Evolutionary conservation across 2,329 filamentous ascomycete genomes (phyloP).

Genomic region (Chaetomiaceae sp.): DNA sequence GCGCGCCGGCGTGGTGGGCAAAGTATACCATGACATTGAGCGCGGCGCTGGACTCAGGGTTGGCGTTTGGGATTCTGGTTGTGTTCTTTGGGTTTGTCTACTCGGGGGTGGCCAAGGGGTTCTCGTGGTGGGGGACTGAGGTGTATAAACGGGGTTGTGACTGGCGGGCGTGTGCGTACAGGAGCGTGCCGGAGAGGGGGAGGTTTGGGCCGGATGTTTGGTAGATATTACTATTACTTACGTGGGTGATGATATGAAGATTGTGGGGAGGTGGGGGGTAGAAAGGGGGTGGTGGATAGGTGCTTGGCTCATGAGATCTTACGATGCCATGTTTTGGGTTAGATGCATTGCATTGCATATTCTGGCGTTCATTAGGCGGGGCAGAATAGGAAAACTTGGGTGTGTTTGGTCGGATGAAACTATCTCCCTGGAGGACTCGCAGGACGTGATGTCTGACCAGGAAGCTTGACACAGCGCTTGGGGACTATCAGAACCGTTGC

Average conservation of each 20-base stretch:
- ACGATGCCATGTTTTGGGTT: too few species aligned
- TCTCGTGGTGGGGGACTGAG: slow-evolving; percentile 87
- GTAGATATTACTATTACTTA: too few species aligned
- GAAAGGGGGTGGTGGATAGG: neutral
- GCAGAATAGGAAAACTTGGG: neutral
- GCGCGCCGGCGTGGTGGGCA: slow-evolving; percentile 74
- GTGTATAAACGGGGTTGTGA: slow-evolving; percentile 81
- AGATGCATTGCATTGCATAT: neutral
- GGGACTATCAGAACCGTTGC: too few species aligned
- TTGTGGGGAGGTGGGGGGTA: neutral
- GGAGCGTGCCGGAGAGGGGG: slow-evolving; percentile 56
- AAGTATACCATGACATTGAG: slow-evolving; percentile 90
- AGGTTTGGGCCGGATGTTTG: slow-evolving; percentile 63
- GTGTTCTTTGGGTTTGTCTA: slow-evolving; percentile 87
- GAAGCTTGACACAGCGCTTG: too few species aligned
- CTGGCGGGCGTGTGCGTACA: slow-evolving; percentile 75
- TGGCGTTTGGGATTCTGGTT: slow-evolving; percentile 77
- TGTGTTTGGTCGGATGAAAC: neutral
- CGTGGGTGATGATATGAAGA: too few species aligned
- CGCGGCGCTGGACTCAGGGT: slow-evolving; percentile 75
- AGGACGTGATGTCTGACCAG: too few species aligned
- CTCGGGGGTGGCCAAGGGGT: slow-evolving; percentile 66
- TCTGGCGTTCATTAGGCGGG: too few species aligned
- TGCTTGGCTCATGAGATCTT: neutral
- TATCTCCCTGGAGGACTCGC: too few species aligned